Conservation (phyloP, 768 basidiomycete species). For the Termitomyces sp. region DNA sequence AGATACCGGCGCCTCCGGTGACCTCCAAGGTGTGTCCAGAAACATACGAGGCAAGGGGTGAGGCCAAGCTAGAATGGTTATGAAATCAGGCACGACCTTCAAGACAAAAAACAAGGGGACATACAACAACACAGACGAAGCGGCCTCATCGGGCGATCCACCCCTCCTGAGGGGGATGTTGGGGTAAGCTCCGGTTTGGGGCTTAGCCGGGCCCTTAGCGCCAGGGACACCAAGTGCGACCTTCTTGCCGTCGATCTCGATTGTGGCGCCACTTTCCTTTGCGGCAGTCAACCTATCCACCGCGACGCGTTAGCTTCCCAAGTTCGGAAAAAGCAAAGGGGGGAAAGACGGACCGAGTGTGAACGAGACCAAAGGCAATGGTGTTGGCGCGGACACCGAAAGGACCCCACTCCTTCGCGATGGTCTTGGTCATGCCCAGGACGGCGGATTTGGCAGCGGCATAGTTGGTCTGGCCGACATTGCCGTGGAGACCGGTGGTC, state of each 20-base stretch:
- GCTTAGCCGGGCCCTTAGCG: constrained; percentile 32
- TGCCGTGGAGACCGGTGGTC: constrained; percentile 79
- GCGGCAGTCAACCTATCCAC: constrained; percentile 60
- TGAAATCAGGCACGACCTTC: neutral
- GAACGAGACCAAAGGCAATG: constrained; percentile 71
- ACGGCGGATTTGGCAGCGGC: constrained; percentile 78
- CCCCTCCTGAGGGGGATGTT: constrained; percentile 63
- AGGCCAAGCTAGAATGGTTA: constrained; percentile 54
- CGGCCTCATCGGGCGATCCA: constrained; percentile 72
- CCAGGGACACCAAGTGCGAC: constrained; percentile 78
- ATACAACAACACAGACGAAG: constrained; percentile 70
- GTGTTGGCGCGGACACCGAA: constrained; percentile 83
- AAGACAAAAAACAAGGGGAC: constrained; percentile 24
- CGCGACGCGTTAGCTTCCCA: neutral
- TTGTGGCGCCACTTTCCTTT: constrained; percentile 71
- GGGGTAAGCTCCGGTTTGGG: constrained; percentile 28
- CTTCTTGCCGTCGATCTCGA: constrained; percentile 80
- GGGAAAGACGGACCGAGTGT: constrained; percentile 51
- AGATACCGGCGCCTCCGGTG: constrained; percentile 78
- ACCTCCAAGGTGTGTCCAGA: constrained; percentile 82
- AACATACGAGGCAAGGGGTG: constrained; percentile 76
- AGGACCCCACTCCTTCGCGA: constrained; percentile 83
- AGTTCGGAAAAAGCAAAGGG: neutral
- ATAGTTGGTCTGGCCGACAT: constrained; percentile 83
- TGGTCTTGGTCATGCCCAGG: constrained; percentile 77